Conservation (phyloP, 352 stramenopile genomes). For the Phytophthora pistaciae region DNA sequence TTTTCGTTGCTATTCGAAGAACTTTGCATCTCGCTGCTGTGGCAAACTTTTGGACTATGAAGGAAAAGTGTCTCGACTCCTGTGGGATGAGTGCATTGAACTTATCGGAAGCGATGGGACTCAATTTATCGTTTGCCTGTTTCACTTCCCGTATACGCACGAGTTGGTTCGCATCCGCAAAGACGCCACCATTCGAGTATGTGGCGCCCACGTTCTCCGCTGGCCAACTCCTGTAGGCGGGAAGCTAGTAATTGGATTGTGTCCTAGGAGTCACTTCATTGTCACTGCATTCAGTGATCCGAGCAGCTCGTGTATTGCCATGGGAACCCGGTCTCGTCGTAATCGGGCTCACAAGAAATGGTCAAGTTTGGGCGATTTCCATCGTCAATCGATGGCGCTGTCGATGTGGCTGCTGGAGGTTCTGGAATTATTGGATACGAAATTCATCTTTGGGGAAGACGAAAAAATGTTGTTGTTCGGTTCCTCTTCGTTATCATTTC, state of each 20-base stretch:
- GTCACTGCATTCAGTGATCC: constrained; percentile 23
- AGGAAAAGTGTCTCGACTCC: constrained; percentile 38
- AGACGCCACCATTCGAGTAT: constrained; percentile 33
- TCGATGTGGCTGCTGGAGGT: constrained; percentile 51
- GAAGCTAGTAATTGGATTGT: constrained; percentile 47
- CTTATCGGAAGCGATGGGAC: constrained; percentile 24
- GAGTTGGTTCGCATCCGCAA: constrained; percentile 41
- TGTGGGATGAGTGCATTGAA: constrained; percentile 61
- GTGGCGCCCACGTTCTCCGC: constrained; percentile 41
- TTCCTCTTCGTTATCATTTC: constrained; percentile 29
- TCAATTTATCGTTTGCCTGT: constrained; percentile 45
- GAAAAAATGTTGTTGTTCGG: not conserved
- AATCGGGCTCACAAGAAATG: constrained; percentile 34
- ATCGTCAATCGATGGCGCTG: constrained; percentile 33
- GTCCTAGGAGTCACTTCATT: constrained; percentile 42
- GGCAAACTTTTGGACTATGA: constrained; percentile 41
- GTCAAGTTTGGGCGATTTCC: constrained; percentile 38
- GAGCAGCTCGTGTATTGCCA: constrained; percentile 21
- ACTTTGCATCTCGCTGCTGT: constrained; percentile 13
- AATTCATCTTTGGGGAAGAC: constrained; percentile 51
- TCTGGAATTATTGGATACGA: constrained; percentile 43
- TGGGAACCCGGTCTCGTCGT: constrained; percentile 17
- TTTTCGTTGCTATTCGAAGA: constrained; percentile 11
- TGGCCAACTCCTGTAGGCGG: constrained; percentile 38
- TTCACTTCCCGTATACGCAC: constrained; percentile 45